Base-by-base conservation (phyloP, 2,329 filamentous ascomycete genomes). In the Fusarium sarcochroum region DNA sequence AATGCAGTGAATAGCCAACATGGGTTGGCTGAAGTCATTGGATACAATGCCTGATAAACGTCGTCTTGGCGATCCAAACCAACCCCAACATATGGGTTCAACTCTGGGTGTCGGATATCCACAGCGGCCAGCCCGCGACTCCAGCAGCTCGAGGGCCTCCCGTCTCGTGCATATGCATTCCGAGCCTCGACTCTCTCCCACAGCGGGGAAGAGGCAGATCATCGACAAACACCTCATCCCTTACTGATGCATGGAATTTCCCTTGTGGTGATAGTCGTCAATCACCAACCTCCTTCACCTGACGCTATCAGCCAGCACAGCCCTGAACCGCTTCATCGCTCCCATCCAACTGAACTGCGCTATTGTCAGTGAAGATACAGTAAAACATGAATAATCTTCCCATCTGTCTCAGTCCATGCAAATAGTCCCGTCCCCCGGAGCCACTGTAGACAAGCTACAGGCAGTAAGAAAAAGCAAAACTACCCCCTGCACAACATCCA, bases 401-500 rank as follows among this genome's bases (percentile, higher is more conserved):
- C 49, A 48, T 63, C 42, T 68, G 65, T 68, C 65, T 68, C 65
- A 68, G 65, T 65, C 27, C 27, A 32, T 40, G 38, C 58, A 42
- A 40, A 67, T 67, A 63, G 46, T 47, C 42, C 59, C 51, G 41
- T 37, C 34, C 27, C 27, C 27, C 10, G 5, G 27, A 30, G 27
- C 27, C 27, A 30, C 27, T 30, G 27, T 30, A 30, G 27, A 30
- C 10, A 13, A 13, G 27, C 27, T 30, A 30, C 27, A 30, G 27
- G 10, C 27, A 30, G 27, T 30, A 30, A 13, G 13, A 27, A 27
- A 27, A 30, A 13, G 10, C 2, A 52, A 57, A 48, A 49, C 47
- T 30, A 30, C 47, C 34, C 67, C 67, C 64, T 72, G 69, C 61
- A 64, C 70, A 44, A 50, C 60, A 69, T 53, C 38, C 35, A 45